phyloP scores from a whole-genome alignment of 1,284 basidiomycete genomes.

The Ceratobasidium sp. region DNA sequence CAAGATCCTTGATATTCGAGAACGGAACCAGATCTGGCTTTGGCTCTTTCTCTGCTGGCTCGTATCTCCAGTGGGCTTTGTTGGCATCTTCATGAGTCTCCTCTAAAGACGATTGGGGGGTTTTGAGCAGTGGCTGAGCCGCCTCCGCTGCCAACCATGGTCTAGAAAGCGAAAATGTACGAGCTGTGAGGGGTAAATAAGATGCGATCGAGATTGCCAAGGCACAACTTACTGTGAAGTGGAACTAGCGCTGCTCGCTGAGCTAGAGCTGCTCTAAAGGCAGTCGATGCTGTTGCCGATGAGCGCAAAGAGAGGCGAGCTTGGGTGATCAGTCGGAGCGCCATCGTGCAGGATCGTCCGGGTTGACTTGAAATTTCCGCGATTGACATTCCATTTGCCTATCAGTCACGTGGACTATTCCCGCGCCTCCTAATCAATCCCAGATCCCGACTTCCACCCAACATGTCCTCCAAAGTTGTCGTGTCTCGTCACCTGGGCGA shows the following conservation, averaged over 20 bases:
- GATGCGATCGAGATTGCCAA: neutral
- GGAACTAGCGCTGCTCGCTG: slow-evolving; percentile 32
- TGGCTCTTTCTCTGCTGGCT: too few species aligned
- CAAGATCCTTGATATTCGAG: slow-evolving; percentile 60
- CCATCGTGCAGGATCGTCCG: slow-evolving; percentile 20
- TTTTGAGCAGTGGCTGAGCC: too few species aligned
- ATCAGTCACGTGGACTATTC: slow-evolving; percentile 8
- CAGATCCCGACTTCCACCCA: too few species aligned
- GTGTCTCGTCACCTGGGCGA: slow-evolving; percentile 59
- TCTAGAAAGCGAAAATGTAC: slow-evolving; percentile 27
- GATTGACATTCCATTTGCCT: slow-evolving; percentile 4
- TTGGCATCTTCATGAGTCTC: too few species aligned
- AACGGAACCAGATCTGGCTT: slow-evolving; percentile 58
- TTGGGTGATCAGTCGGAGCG: slow-evolving; percentile 34
- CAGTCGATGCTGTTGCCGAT: neutral
- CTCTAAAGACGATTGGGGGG: too few species aligned
- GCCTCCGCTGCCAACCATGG: slow-evolving; percentile 25
- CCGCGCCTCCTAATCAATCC: neutral
- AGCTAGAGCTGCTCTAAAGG: slow-evolving; percentile 1
- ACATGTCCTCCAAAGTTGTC: too few species aligned
- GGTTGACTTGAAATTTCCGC: slow-evolving; percentile 7
- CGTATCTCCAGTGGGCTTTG: too few species aligned
- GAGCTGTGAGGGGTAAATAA: slow-evolving; percentile 6
- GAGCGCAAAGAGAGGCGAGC: slow-evolving; percentile 28
- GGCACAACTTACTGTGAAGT: neutral